phyloP scores from a whole-genome alignment of 1,284 basidiomycete species.

The Takashimella tepidaria region DNA sequence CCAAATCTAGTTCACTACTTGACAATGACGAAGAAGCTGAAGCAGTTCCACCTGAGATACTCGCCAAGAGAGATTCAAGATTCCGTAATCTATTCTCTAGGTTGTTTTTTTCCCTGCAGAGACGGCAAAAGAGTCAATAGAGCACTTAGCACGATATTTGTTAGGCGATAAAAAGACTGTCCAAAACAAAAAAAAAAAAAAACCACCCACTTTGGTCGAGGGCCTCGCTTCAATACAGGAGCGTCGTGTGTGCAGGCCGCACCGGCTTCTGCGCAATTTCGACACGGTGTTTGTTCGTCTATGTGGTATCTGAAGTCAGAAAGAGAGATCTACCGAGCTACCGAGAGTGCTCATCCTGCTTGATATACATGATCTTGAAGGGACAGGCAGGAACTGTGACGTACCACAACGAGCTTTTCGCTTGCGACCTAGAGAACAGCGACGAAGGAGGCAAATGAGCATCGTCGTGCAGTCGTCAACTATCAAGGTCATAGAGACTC shows the following conservation, averaged over 20 bases:
- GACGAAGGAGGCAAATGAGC: background rate
- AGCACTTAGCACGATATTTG: background rate
- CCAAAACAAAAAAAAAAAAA: too few relatives aligned
- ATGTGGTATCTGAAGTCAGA: too few relatives aligned
- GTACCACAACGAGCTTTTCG: constrained; percentile 32
- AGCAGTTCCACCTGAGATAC: constrained; percentile 18
- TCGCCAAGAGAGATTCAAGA: constrained; percentile 27
- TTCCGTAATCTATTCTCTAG: constrained; percentile 29
- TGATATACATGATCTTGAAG: too few relatives aligned
- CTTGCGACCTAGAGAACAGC: constrained; percentile 19
- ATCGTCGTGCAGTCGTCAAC: background rate
- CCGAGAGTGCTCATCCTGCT: too few relatives aligned
- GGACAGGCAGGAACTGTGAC: too few relatives aligned
- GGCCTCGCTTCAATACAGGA: constrained; percentile 31
- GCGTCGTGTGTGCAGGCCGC: constrained; percentile 31
- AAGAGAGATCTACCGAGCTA: too few relatives aligned
- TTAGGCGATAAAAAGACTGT: background rate
- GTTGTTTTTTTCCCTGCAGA: background rate
- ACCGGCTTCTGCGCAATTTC: constrained; percentile 26
- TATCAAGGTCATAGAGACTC: constrained; percentile 5
- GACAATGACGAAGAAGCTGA: constrained; percentile 20
- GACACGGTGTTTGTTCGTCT: constrained; percentile 31
- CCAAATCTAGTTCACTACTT: constrained; percentile 22
- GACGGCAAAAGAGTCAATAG: too few relatives aligned
- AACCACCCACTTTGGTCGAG: constrained; percentile 25